phyloP scores from a whole-genome alignment of 2,329 filamentous ascomycete species.

The Fusarium sp. region DNA sequence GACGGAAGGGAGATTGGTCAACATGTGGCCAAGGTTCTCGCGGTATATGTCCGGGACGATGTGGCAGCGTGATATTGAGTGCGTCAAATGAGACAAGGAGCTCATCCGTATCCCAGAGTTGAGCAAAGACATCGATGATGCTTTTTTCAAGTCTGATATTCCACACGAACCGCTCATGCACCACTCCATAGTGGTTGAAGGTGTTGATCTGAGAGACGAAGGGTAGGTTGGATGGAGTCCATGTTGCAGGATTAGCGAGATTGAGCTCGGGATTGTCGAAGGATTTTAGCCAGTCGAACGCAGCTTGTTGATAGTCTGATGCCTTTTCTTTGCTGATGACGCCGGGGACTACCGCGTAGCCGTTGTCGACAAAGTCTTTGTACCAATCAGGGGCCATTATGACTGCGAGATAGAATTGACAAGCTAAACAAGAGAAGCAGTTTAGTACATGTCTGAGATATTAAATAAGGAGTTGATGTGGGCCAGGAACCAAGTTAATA shows the following conservation, averaged over 20 bases:
- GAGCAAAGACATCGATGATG: conserved; percentile 3
- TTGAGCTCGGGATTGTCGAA: background rate
- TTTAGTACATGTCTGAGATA: no score
- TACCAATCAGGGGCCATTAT: conserved; percentile 1
- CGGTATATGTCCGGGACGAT: background rate
- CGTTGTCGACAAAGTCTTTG: background rate
- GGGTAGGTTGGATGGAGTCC: background rate
- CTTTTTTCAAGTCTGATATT: background rate
- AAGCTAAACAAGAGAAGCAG: no score
- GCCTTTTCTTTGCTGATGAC: conserved; percentile 3
- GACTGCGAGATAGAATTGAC: background rate
- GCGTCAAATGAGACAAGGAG: conserved; percentile 5
- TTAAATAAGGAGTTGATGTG: no score
- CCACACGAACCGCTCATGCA: conserved; percentile 1
- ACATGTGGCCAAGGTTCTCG: background rate
- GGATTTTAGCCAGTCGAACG: conserved; percentile 3
- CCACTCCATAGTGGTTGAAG: background rate
- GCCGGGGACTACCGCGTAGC: background rate
- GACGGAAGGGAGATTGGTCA: background rate
- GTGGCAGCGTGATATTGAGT: background rate
- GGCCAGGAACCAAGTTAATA: no score
- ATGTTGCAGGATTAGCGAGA: background rate
- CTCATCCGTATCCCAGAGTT: background rate
- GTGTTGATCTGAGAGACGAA: background rate
- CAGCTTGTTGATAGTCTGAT: background rate